Evolutionary conservation across 202 grass and related monocot species (phyloP).

Genomic region (Schoenoplectus tabernaemontani): DNA sequence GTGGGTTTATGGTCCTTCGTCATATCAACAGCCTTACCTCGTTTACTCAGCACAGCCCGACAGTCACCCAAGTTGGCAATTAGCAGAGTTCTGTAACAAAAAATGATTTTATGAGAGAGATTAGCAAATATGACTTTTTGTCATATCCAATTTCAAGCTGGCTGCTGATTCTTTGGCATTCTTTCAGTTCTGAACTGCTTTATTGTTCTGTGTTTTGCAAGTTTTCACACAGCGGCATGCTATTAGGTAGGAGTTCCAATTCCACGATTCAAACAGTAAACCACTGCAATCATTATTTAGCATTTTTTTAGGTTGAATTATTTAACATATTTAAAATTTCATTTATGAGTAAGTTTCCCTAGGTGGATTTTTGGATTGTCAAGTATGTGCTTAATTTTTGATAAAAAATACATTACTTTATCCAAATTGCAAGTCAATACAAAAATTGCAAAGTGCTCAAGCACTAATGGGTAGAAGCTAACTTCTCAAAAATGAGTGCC

Average conservation of each 20-base stretch:
- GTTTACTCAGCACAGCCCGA: constrained; percentile 77
- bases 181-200: neutral
- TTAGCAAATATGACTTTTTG: neutral
- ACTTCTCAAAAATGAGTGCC: constrained; percentile 71
- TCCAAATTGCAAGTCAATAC: neutral
- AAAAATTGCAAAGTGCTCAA: neutral
- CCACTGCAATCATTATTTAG: no score
- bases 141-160: neutral
- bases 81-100: constrained; percentile 58
- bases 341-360: neutral
- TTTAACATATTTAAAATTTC: neutral
- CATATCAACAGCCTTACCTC: constrained; percentile 75
- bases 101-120: constrained; percentile 27
- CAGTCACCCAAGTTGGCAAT: constrained; percentile 89
- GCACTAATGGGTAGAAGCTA: constrained; percentile 6
- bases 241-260: neutral
- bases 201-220: neutral
- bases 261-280: neutral
- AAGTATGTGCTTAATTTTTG: neutral
- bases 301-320: no score
- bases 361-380: neutral
- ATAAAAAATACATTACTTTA: neutral
- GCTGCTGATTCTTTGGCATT: neutral
- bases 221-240: neutral
- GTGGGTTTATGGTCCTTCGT: constrained; percentile 81